Conservation (phyloP, 2,329 filamentous ascomycete genomes). For the Neocucurbitaria cava region DNA sequence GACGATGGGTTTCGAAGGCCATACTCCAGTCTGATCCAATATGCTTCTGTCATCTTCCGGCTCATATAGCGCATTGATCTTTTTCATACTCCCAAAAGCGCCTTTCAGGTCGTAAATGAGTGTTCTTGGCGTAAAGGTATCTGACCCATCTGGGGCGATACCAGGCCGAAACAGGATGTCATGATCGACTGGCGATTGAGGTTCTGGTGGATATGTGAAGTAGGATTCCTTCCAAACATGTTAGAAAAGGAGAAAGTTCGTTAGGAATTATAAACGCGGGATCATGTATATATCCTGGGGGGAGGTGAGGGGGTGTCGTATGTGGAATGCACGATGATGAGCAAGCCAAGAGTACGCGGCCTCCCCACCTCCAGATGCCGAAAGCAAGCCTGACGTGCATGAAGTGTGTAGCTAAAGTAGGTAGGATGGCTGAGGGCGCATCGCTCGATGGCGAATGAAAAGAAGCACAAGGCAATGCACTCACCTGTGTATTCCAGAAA, state of each 20-base stretch:
- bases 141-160: conserved; percentile 79
- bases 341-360: conserved; percentile 27
- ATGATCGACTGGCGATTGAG: conserved; percentile 74
- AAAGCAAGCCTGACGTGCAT: conserved; percentile 14
- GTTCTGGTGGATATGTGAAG: conserved; percentile 81
- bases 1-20: conserved; percentile 58
- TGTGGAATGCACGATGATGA: conserved; percentile 12
- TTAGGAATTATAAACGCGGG: background rate
- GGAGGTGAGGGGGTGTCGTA: conserved; percentile 1
- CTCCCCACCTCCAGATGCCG: conserved; percentile 9
- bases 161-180: conserved; percentile 89
- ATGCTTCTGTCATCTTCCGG: conserved; percentile 51
- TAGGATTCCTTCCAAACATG: conserved; percentile 78
- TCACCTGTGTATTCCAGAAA: conserved; percentile 94
- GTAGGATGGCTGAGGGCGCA: background rate
- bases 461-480: conserved; percentile 9
- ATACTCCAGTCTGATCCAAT: conserved; percentile 35
- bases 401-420: background rate
- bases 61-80: conserved; percentile 89
- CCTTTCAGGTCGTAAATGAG: conserved; percentile 96
- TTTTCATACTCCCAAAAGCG: conserved; percentile 85
- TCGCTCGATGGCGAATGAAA: background rate
- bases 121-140: conserved; percentile 91
- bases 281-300: background rate
- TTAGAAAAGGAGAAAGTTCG: background rate